Conservation (phyloP, 352 stramenopile species). For the Thraustochytrium sp. region DNA sequence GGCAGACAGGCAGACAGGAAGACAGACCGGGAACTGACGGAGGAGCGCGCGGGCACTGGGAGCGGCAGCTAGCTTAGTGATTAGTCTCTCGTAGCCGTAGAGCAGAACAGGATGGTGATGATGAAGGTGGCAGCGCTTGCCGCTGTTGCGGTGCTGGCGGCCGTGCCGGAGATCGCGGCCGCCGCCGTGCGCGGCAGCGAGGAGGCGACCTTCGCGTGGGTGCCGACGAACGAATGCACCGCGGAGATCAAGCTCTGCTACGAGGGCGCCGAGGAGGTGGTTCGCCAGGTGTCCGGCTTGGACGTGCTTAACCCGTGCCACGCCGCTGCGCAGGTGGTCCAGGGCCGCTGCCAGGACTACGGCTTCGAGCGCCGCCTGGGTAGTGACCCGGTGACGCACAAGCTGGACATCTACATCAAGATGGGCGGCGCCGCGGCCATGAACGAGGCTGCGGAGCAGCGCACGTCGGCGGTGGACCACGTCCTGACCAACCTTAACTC, state of each 20-base stretch:
- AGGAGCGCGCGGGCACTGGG: too few relatives aligned
- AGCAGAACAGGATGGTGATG: too few relatives aligned
- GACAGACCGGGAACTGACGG: too few relatives aligned
- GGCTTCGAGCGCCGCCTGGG: neutral
- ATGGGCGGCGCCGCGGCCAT: neutral
- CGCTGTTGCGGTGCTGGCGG: neutral
- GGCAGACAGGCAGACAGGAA: too few relatives aligned
- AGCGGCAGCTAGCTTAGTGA: too few relatives aligned
- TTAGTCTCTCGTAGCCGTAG: too few relatives aligned
- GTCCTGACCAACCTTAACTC: neutral
- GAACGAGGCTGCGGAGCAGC: neutral
- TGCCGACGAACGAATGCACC: neutral
- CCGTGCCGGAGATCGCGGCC: neutral
- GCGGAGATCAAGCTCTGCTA: conserved; percentile 30
- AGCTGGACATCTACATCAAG: neutral
- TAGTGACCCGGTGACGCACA: neutral
- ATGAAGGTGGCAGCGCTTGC: too few relatives aligned
- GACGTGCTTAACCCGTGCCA: conserved; percentile 28
- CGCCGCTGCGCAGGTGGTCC: neutral
- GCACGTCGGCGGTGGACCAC: neutral
- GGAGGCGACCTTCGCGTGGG: neutral
- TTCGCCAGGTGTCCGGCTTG: neutral
- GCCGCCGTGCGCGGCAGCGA: neutral
- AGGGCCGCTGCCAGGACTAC: neutral
- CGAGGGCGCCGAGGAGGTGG: conserved; percentile 4